These are phyloP conservation scores for Mycena maculata DNA, from an alignment of 768 basidiomycete genomes.

Conservation along the genomic window DNA sequence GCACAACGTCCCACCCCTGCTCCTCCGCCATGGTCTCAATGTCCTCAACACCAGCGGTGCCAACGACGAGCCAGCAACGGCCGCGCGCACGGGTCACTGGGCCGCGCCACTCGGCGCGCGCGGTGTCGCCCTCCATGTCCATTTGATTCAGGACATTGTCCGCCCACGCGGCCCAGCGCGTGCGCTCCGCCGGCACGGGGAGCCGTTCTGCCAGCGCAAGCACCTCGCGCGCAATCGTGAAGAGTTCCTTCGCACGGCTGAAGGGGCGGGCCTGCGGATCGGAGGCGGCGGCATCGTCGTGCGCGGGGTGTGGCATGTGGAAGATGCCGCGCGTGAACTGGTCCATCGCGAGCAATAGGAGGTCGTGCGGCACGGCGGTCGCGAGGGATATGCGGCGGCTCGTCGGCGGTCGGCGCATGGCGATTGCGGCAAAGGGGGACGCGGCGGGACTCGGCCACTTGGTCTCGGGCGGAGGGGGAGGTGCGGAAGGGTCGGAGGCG, in stretches of 20 bases:
- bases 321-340: slow-evolving; percentile 78
- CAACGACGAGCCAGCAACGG: slow-evolving; percentile 66
- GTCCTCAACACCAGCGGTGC: slow-evolving; percentile 65
- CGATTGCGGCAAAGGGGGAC: slow-evolving; percentile 64
- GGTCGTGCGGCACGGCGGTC: slow-evolving; percentile 57
- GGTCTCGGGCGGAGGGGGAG: slow-evolving; percentile 46
- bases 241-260: slow-evolving; percentile 69
- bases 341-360: slow-evolving; percentile 73
- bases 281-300: slow-evolving; percentile 25
- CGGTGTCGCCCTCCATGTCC: slow-evolving; percentile 67
- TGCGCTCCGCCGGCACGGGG: slow-evolving; percentile 54
- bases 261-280: slow-evolving; percentile 48
- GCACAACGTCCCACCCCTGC: slow-evolving; percentile 53
- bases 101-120: slow-evolving; percentile 56
- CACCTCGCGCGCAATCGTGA: slow-evolving; percentile 71
- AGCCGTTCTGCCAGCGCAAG: slow-evolving; percentile 71
- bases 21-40: slow-evolving; percentile 64
- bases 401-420: slow-evolving; percentile 59
- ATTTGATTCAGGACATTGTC: slow-evolving; percentile 73
- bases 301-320: slow-evolving; percentile 71
- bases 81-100: slow-evolving; percentile 61
- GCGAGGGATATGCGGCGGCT: slow-evolving; percentile 61
- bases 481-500: slow-evolving; percentile 32
- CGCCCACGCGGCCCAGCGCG: slow-evolving; percentile 70
- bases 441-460: slow-evolving; percentile 56